A percentile compares a stretch with the other conserved stretches of the same genome.
Evolutionary conservation across 2,329 filamentous ascomycete genomes (phyloP).

Genomic region (Chaetomiaceae sp.): DNA sequence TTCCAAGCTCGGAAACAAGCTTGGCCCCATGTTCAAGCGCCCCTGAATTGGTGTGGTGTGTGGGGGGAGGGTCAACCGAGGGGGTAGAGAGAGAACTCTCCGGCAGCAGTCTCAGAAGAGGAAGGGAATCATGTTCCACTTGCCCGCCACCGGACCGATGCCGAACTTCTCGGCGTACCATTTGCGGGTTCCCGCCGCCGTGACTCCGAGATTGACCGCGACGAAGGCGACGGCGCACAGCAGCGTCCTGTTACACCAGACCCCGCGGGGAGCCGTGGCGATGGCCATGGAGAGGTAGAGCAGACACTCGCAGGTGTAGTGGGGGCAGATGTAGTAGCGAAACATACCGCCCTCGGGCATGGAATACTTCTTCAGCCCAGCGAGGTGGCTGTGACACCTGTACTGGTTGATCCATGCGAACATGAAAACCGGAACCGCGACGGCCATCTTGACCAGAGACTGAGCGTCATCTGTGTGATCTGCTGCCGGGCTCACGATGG

Average conservation of each 20-base stretch:
- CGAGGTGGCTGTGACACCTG: conserved; percentile 65
- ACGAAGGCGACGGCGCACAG: conserved; percentile 69
- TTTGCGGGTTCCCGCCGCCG: conserved; percentile 67
- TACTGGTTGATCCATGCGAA: conserved; percentile 70
- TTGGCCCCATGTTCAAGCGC: conserved; percentile 38
- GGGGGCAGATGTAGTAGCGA: conserved; percentile 69
- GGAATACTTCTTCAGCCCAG: conserved; percentile 73
- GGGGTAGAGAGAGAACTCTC: too few relatives aligned
- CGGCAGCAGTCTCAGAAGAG: conserved; percentile 56
- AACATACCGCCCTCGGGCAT: conserved; percentile 73
- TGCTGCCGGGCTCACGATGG: conserved; percentile 27
- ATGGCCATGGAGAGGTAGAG: conserved; percentile 78
- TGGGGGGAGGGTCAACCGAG: too few relatives aligned
- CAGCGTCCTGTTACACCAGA: conserved; percentile 66
- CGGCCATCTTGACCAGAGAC: conserved; percentile 43
- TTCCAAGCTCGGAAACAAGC: conserved; percentile 64
- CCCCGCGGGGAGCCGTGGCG: conserved; percentile 63
- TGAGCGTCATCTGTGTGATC: conserved; percentile 28
- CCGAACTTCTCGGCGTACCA: conserved; percentile 82
- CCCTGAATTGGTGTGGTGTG: conserved; percentile 14
- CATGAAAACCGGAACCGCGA: conserved; percentile 60
- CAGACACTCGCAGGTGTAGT: conserved; percentile 84
- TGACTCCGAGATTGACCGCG: conserved; percentile 71
- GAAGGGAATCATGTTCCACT: conserved; percentile 73
- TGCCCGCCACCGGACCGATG: conserved; percentile 51